These are phyloP conservation scores for Didymosphaeria variabile DNA, from an alignment of 2,329 filamentous ascomycete species.

Conservation along the genomic window DNA sequence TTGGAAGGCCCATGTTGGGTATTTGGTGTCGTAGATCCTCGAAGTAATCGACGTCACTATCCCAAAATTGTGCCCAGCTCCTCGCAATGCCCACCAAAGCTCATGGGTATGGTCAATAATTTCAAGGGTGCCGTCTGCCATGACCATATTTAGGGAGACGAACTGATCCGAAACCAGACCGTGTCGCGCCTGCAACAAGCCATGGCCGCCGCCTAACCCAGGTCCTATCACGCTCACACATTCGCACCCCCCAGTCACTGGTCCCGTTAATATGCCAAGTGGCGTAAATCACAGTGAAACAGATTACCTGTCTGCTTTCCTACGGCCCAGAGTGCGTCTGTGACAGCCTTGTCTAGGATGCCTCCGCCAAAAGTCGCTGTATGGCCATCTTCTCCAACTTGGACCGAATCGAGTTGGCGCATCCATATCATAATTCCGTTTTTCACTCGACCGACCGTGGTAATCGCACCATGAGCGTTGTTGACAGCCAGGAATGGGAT, in stretches of 20 bases:
- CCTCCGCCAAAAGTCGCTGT: conserved; percentile 45
- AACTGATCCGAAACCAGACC: conserved; percentile 5
- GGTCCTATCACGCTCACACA: conserved; percentile 2
- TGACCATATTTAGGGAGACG: neutral
- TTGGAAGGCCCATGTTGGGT: neutral
- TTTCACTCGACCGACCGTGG: conserved; percentile 4
- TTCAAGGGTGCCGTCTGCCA: neutral
- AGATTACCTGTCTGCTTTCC: conserved; percentile 37
- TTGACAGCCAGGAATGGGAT: conserved; percentile 16
- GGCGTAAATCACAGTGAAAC: neutral
- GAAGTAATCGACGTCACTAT: conserved; percentile 2
- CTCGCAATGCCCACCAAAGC: conserved; percentile 3
- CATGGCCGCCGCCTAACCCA: conserved; percentile 3
- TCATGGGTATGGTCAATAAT: neutral
- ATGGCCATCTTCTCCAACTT: conserved; percentile 37
- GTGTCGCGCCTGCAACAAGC: neutral
- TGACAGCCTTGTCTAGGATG: conserved; percentile 36
- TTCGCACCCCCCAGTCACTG: conserved; percentile 5
- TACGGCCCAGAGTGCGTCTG: conserved; percentile 31
- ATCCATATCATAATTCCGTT: conserved; percentile 20
- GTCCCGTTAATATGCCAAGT: neutral
- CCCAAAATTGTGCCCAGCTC: conserved; percentile 8
- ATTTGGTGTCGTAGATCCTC: conserved; percentile 1
- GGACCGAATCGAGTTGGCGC: conserved; percentile 31
- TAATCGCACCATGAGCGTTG: conserved; percentile 13